Evolutionary conservation across 78 protist genomes (phyloP).

Genomic region (Protostelium mycophagum): DNA sequence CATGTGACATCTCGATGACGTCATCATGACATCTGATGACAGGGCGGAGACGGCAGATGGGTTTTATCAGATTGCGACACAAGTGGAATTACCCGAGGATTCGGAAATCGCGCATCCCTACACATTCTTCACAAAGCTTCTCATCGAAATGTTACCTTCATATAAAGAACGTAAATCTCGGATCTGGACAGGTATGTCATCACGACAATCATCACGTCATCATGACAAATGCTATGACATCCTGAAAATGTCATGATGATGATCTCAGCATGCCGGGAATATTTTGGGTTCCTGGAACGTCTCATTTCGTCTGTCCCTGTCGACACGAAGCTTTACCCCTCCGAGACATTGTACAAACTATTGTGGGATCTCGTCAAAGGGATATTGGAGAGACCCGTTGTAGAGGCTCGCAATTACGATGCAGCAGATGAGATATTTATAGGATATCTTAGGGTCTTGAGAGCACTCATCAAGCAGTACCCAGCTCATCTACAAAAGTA

Average conservation of each 20-base stretch:
- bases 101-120: background rate
- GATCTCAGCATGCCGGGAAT: background rate
- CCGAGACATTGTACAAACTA: background rate
- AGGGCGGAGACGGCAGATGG: background rate
- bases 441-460: background rate
- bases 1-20: too few species aligned
- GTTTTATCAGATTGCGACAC: background rate
- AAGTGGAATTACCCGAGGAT: background rate
- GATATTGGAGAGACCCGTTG: background rate
- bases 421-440: background rate
- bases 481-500: background rate
- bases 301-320: background rate
- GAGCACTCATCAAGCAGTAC: background rate
- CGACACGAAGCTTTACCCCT: background rate
- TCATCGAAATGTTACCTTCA: background rate
- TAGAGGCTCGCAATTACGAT: background rate
- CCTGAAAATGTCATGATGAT: background rate
- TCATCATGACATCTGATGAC: too few species aligned
- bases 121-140: background rate
- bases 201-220: background rate
- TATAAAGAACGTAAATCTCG: background rate
- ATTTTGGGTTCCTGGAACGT: background rate
- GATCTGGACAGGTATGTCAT: background rate
- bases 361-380: background rate
- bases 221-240: too few species aligned